Percentiles rank a stretch among this genome's conserved stretches.
Evolutionary conservation across 2,329 filamentous ascomycete species (phyloP).

Genomic region (Xylariomycetidae sp.): DNA sequence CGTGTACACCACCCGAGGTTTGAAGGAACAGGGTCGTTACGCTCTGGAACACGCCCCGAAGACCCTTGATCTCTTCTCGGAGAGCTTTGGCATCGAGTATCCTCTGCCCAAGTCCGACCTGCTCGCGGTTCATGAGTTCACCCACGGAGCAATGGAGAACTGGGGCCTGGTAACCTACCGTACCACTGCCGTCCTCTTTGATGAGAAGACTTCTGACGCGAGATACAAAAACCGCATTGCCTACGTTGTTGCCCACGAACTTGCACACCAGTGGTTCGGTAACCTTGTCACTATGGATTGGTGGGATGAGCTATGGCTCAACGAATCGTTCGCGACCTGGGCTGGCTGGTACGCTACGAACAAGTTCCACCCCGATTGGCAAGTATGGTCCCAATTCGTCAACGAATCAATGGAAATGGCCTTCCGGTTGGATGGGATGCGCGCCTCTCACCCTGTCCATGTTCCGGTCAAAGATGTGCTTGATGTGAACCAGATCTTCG

Average conservation of each 20-base stretch:
- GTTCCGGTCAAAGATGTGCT: conserved; percentile 89
- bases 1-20: conserved; percentile 91
- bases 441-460: conserved; percentile 92
- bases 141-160: conserved; percentile 83
- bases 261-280: conserved; percentile 95
- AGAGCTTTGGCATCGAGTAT: conserved; percentile 89
- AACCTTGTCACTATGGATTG: conserved; percentile 96
- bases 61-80: conserved; percentile 94
- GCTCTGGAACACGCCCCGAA: conserved; percentile 87
- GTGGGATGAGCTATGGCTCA: conserved; percentile 92
- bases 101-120: conserved; percentile 89
- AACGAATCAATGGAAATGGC: conserved; percentile 91
- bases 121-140: conserved; percentile 90
- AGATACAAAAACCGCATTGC: conserved; percentile 90
- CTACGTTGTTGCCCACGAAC: conserved; percentile 96
- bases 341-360: conserved; percentile 92
- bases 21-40: conserved; percentile 86
- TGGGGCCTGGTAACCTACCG: conserved; percentile 96
- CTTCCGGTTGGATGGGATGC: conserved; percentile 81
- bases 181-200: conserved; percentile 92
- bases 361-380: conserved; percentile 91
- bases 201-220: conserved; percentile 84
- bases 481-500: conserved; percentile 97
- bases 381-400: conserved; percentile 96
- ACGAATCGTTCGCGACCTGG: conserved; percentile 97